Percentiles rank a stretch among this genome's conserved stretches.
Conservation (phyloP, 305 asterid genomes). For the Salvia sclarea region DNA sequence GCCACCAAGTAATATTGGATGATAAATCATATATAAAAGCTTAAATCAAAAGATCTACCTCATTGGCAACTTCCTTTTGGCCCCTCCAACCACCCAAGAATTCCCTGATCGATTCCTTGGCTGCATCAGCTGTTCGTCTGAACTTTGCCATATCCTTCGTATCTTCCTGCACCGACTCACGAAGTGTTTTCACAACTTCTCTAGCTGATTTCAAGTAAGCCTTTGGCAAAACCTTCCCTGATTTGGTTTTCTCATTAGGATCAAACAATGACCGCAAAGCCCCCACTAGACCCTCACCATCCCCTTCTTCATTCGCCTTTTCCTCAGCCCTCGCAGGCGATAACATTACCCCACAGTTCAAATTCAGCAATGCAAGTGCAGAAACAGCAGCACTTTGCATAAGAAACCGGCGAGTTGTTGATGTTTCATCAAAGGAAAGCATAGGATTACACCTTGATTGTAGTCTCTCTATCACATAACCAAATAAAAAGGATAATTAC, state of each 20-base stretch:
- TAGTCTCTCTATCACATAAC: slow-evolving; percentile 37
- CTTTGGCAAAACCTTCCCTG: slow-evolving; percentile 83
- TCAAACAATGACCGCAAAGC: slow-evolving; percentile 69
- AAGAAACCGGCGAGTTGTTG: slow-evolving; percentile 51
- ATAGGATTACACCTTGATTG: slow-evolving; percentile 37
- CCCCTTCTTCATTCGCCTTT: slow-evolving; percentile 41
- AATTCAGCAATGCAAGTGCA: slow-evolving; percentile 38
- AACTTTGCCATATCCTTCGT: slow-evolving; percentile 68
- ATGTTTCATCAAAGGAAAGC: slow-evolving; percentile 34
- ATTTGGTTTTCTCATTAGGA: slow-evolving; percentile 85
- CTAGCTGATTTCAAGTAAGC: slow-evolving; percentile 81
- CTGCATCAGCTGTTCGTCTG: slow-evolving; percentile 85
- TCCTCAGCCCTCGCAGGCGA: slow-evolving; percentile 57
- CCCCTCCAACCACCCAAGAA: slow-evolving; percentile 82
- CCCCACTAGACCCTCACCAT: slow-evolving; percentile 57
- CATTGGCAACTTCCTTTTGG: slow-evolving; percentile 58
- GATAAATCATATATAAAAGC: background rate
- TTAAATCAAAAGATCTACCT: slow-evolving; percentile 49
- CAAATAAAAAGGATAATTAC: background rate
- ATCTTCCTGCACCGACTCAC: slow-evolving; percentile 76
- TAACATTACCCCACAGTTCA: slow-evolving; percentile 33
- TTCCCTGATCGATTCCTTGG: slow-evolving; percentile 78
- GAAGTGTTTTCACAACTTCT: slow-evolving; percentile 82
- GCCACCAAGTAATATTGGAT: background rate
- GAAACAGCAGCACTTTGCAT: slow-evolving; percentile 42